A percentile compares a stretch with the other conserved stretches of the same genome.
These are phyloP conservation scores for Rhodofomes roseus DNA, from an alignment of 1,284 basidiomycete species.

Conservation along the genomic window DNA sequence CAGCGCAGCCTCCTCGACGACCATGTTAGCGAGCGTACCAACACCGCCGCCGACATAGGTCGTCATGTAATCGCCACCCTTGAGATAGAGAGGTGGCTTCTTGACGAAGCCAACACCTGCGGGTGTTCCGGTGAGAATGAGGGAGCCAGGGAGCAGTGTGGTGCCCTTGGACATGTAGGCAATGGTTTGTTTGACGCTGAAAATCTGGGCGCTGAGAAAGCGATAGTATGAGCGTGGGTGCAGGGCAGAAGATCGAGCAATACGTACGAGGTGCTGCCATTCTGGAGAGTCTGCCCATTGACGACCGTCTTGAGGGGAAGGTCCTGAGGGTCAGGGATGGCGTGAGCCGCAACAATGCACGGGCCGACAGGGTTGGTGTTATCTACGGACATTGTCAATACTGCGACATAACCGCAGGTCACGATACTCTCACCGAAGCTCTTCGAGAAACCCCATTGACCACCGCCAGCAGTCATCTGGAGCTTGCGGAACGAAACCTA, in stretches of 20 bases:
- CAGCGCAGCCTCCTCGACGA: conserved; percentile 56
- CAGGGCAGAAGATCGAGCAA: conserved; percentile 17
- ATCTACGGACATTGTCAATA: conserved; percentile 36
- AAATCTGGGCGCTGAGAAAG: conserved; percentile 62
- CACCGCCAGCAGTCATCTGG: conserved; percentile 67
- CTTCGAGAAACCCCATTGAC: conserved; percentile 86
- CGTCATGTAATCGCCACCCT: conserved; percentile 71
- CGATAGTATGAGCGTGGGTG: background rate
- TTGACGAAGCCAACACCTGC: conserved; percentile 77
- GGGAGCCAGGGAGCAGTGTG: conserved; percentile 77
- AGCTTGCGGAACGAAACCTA: conserved; percentile 71
- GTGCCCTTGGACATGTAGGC: conserved; percentile 84
- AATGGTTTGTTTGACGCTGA: conserved; percentile 68
- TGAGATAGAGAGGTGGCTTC: conserved; percentile 67
- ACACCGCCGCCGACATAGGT: conserved; percentile 65
- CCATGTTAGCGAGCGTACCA: conserved; percentile 72
- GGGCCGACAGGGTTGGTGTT: conserved; percentile 78
- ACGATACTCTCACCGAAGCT: conserved; percentile 54
- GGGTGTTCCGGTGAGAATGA: conserved; percentile 81
- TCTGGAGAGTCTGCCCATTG: conserved; percentile 69
- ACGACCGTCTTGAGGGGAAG: conserved; percentile 63
- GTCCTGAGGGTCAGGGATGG: conserved; percentile 68
- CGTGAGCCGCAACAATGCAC: conserved; percentile 62
- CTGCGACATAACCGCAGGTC: background rate
- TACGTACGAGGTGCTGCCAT: conserved; percentile 68